Base-by-base conservation (phyloP, 257 asterid species). In the Cynanchum wilfordii region DNA sequence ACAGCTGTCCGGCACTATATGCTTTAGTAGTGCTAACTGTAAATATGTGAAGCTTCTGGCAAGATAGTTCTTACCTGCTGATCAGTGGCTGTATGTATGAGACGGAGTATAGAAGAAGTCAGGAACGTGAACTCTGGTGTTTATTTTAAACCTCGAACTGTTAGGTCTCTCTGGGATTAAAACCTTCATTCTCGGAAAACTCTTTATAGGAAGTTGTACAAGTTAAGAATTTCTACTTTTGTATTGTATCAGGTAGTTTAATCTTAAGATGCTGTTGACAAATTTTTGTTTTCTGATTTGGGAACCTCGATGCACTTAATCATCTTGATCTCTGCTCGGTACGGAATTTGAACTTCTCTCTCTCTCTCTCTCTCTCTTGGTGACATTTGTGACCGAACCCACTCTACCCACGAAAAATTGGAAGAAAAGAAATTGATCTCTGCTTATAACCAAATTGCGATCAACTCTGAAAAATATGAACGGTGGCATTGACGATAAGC, bases 21-120 rank as follows among this genome's bases (percentile, higher is more conserved):
- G 20, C 42, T 68, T 33, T 10, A 27, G 66, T 4, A 10, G n/a
- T 22, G 15, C 9, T 15, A 45, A 68, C 24, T 68, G 72, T 68
- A 68, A 45, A 68, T 68, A 68, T 68, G 2, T 68, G 58, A 45
- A 55, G 29, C 24, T 24, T 67, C 40, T 15, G 56, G 56, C 44
- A 12, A 24, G 38, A 5, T 1, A 5, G 71, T 9, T 44, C 7
- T 66, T n/a, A 25, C 55, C 29, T 4, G 1, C 1, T 65, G 40
- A 24, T 8, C n/a, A 40, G 72, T 42, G 66, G n/a, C 66, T 59
- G 66, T 29, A 15, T 59, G 66, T 29, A 15, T 8, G 45, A 30
- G 19, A 30, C 15, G 11, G 24, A 24, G 47, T 17, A 62, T 17
- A 13, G 38, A 17, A 16, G 68, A 17, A 7, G 25, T 17, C 24